Evolutionary conservation across 306 rosid species (phyloP).

Genomic region (Vigna reflexopilosa): DNA sequence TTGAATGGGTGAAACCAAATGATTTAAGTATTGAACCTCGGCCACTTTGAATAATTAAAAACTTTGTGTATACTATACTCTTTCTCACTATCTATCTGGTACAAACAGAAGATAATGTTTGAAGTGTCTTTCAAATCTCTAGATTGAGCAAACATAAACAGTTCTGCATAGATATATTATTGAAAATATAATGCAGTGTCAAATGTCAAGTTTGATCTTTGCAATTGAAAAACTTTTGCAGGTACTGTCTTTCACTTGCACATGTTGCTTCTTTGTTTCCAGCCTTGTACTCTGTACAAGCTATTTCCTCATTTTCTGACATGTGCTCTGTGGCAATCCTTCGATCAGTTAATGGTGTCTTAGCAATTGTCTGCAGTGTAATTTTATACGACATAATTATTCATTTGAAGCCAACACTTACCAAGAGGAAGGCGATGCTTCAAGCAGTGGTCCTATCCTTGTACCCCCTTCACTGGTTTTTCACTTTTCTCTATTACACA

Average conservation of each 20-base stretch:
- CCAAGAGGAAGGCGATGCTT: slow-evolving; percentile 65
- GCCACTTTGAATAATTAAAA: slow-evolving; percentile 4
- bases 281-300: slow-evolving; percentile 53
- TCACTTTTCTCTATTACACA: slow-evolving; percentile 88
- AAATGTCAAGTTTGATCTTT: slow-evolving; percentile 47
- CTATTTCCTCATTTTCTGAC: slow-evolving; percentile 66
- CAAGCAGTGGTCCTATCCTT: slow-evolving; percentile 69
- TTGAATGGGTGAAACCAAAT: background rate
- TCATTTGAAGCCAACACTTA: slow-evolving; percentile 77
- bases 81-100: background rate
- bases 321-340: slow-evolving; percentile 68
- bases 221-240: slow-evolving; percentile 57
- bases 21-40: background rate
- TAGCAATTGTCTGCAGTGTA: slow-evolving; percentile 73
- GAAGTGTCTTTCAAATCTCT: slow-evolving; percentile 15
- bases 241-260: slow-evolving; percentile 97
- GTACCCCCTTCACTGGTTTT: slow-evolving; percentile 95
- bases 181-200: background rate
- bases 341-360: slow-evolving; percentile 74
- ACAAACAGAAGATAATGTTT: background rate
- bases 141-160: slow-evolving; percentile 21
- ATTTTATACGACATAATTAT: slow-evolving; percentile 68
- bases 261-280: slow-evolving; percentile 92
- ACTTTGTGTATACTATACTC: background rate
- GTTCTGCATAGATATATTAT: slow-evolving; percentile 9